A percentile compares a stretch with the other conserved stretches of the same genome.
Conservation (phyloP, 73 alveolate genomes). For the Paraurostyla sp. region DNA sequence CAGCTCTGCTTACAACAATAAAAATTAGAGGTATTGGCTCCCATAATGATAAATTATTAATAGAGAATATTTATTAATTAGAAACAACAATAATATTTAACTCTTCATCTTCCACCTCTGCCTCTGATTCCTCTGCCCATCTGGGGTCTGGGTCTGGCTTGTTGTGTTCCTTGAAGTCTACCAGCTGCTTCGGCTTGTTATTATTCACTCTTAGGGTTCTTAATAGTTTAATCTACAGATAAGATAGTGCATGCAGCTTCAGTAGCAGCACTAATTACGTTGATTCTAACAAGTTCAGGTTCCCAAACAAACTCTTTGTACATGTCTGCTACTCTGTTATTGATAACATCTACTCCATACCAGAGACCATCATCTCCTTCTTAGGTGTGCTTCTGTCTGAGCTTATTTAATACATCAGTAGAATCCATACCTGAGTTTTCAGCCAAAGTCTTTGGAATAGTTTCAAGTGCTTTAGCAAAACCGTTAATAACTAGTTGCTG, state of each 20-base stretch:
- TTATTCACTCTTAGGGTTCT: constrained; percentile 88
- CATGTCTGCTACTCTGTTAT: constrained; percentile 75
- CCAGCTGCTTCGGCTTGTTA: constrained; percentile 69
- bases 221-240: constrained; percentile 96
- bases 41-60: too few species aligned
- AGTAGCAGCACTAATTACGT: constrained; percentile 72
- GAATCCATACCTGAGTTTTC: constrained; percentile 96
- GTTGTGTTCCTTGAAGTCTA: constrained; percentile 43
- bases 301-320: constrained; percentile 75
- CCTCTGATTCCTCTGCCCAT: constrained; percentile 75
- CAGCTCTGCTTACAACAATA: too few species aligned
- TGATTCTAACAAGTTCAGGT: constrained; percentile 71
- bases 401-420: constrained; percentile 88
- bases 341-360: constrained; percentile 96
- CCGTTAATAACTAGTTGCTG: constrained; percentile 91
- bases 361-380: constrained; percentile 91
- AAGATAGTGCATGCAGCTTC: constrained; percentile 97
- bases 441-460: constrained; percentile 97
- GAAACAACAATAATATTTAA: constrained; percentile 6
- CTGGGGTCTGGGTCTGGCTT: constrained; percentile 22
- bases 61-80: background rate
- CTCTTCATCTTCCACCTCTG: constrained; percentile 60
- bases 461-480: constrained; percentile 97
- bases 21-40: too few species aligned
- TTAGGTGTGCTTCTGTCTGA: constrained; percentile 94